phyloP scores from a whole-genome alignment of 148 eudicot species.

The Amaranthus palmeri region DNA sequence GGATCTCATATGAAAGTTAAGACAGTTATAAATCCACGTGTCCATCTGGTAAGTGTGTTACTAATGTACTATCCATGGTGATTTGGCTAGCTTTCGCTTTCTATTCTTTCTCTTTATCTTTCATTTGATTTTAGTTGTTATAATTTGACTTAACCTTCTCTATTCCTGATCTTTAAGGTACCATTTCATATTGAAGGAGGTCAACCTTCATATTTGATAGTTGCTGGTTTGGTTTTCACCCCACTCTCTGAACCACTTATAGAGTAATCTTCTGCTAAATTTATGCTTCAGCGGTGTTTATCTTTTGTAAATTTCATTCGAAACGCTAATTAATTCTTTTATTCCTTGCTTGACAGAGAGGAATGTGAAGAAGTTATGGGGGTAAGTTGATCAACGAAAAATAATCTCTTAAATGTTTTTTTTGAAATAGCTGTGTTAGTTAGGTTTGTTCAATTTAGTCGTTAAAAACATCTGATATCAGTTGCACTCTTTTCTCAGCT shows the following conservation, averaged over 20 bases:
- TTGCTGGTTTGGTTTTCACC: slow-evolving; percentile 95
- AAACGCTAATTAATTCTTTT: slow-evolving; percentile 15
- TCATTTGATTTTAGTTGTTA: too few species aligned
- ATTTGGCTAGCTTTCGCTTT: not conserved
- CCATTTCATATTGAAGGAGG: slow-evolving; percentile 92
- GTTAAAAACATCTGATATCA: slow-evolving; percentile 5
- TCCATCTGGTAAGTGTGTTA: slow-evolving; percentile 65
- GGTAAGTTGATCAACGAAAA: slow-evolving; percentile 41
- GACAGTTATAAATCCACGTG: slow-evolving; percentile 67
- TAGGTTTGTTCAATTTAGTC: not conserved
- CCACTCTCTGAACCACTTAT: slow-evolving; percentile 93
- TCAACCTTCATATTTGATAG: slow-evolving; percentile 86
- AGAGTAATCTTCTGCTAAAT: slow-evolving; percentile 48
- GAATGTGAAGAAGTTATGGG: slow-evolving; percentile 93
- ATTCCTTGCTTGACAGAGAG: slow-evolving; percentile 43
- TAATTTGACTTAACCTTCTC: slow-evolving; percentile 5
- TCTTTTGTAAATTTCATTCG: not conserved
- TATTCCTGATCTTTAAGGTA: slow-evolving; percentile 40
- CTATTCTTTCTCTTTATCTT: too few species aligned
- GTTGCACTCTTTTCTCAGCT: slow-evolving; percentile 39
- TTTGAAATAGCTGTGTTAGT: too few species aligned
- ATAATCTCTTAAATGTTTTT: not conserved
- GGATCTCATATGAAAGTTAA: slow-evolving; percentile 69
- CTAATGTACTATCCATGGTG: not conserved
- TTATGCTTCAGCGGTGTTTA: not conserved